Evolutionary conservation across 2,329 filamentous ascomycete genomes (phyloP).

Genomic region (Fusarium sp.): DNA sequence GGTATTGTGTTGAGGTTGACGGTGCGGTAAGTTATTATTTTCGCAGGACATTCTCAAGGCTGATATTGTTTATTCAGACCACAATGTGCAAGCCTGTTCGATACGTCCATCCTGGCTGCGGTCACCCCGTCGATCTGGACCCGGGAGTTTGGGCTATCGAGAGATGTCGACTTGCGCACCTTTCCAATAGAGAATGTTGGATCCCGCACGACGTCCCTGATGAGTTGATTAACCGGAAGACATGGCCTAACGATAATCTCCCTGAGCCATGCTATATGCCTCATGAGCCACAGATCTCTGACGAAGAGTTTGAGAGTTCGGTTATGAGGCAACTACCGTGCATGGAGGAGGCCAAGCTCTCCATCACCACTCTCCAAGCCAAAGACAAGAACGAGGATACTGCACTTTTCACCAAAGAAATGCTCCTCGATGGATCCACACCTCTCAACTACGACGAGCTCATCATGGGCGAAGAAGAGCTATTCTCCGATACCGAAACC

Average conservation of each 20-base stretch:
- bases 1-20: not conserved
- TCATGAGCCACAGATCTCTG: not conserved
- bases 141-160: conserved; percentile 27
- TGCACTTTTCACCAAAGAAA: not conserved
- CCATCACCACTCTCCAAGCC: not conserved
- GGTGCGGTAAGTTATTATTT: not conserved
- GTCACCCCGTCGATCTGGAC: conserved; percentile 31
- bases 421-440: not conserved
- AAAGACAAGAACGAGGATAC: not conserved
- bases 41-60: no score
- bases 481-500: not conserved
- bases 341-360: not conserved
- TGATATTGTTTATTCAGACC: not conserved
- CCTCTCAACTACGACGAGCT: not conserved
- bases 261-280: conserved; percentile 4
- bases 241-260: conserved; percentile 21
- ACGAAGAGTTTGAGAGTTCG: not conserved
- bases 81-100: conserved; percentile 43
- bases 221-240: conserved; percentile 4
- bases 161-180: conserved; percentile 25
- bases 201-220: conserved; percentile 13
- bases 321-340: not conserved
- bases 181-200: conserved; percentile 40
- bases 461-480: not conserved
- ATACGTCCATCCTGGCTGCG: conserved; percentile 44